phyloP scores from a whole-genome alignment of 2,329 filamentous ascomycete genomes.

The Neonectria punicea region DNA sequence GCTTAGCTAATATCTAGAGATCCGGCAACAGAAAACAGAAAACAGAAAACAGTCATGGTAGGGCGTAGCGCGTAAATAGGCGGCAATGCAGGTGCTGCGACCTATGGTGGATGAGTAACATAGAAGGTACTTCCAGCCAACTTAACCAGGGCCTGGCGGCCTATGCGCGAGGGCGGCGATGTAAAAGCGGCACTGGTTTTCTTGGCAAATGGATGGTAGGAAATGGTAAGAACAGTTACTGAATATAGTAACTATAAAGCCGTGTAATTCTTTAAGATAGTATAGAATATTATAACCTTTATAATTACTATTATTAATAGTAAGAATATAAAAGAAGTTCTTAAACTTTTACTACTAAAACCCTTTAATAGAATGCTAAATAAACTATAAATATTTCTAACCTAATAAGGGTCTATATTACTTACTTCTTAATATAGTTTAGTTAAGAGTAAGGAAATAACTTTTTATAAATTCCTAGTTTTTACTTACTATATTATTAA shows the following conservation, averaged over 20 bases:
- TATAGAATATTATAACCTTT: too few species aligned
- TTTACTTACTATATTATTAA: too few species aligned
- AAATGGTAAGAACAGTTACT: conserved; percentile 1
- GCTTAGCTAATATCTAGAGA: not conserved
- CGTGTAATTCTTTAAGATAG: not conserved
- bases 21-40: not conserved
- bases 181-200: conserved; percentile 16
- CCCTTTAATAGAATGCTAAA: too few species aligned
- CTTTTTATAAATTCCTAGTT: too few species aligned
- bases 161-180: not conserved
- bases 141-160: conserved; percentile 1
- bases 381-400: too few species aligned
- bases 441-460: too few species aligned
- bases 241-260: not conserved
- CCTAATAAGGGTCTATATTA: too few species aligned
- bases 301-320: too few species aligned
- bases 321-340: too few species aligned
- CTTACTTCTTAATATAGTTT: too few species aligned
- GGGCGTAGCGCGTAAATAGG: not conserved
- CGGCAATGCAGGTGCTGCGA: not conserved
- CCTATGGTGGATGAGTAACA: not conserved
- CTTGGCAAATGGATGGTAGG: conserved; percentile 1
- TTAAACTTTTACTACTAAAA: too few species aligned
- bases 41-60: not conserved
- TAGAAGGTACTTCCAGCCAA: not conserved